phyloP scores from a whole-genome alignment of 2,329 filamentous ascomycete species.

The Sporothrix variecibatus region DNA sequence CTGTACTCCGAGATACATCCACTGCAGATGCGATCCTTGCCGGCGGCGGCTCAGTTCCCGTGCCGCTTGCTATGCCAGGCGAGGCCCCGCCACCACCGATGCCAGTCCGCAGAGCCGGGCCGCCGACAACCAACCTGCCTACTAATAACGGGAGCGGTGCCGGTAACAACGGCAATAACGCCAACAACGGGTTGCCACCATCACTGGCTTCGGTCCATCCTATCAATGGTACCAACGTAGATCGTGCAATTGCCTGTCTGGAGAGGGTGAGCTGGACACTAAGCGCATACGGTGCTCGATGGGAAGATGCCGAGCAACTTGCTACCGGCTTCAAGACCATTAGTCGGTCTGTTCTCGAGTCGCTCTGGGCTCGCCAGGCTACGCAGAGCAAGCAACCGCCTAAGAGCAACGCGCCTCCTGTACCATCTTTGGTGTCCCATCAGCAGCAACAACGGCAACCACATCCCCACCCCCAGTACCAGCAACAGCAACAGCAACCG shows the following conservation, averaged over 20 bases:
- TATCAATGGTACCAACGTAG: conserved; percentile 49
- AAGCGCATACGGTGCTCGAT: conserved; percentile 59
- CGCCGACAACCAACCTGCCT: background rate
- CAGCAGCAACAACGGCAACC: conserved; percentile 41
- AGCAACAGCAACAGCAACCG: conserved; percentile 26
- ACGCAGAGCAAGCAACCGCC: conserved; percentile 35
- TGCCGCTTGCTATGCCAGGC: conserved; percentile 48
- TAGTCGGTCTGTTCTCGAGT: conserved; percentile 48
- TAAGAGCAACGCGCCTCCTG: background rate
- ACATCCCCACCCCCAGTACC: conserved; percentile 33
- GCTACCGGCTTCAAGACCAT: conserved; percentile 55
- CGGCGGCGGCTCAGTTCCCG: conserved; percentile 46
- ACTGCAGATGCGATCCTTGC: conserved; percentile 57
- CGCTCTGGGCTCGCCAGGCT: conserved; percentile 45
- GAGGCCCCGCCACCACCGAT: conserved; percentile 55
- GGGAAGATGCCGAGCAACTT: conserved; percentile 59
- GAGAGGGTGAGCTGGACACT: conserved; percentile 57
- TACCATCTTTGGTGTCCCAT: conserved; percentile 35
- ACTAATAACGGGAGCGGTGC: conserved; percentile 33
- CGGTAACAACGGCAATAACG: background rate
- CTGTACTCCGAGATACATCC: conserved; percentile 57
- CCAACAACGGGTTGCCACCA: background rate
- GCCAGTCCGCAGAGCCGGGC: conserved; percentile 43
- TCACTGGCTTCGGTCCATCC: conserved; percentile 14
- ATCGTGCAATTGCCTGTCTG: conserved; percentile 58